Conservation (phyloP, 495 filamentous ascomycete genomes). For the Lasiosphaeria miniovina region DNA sequence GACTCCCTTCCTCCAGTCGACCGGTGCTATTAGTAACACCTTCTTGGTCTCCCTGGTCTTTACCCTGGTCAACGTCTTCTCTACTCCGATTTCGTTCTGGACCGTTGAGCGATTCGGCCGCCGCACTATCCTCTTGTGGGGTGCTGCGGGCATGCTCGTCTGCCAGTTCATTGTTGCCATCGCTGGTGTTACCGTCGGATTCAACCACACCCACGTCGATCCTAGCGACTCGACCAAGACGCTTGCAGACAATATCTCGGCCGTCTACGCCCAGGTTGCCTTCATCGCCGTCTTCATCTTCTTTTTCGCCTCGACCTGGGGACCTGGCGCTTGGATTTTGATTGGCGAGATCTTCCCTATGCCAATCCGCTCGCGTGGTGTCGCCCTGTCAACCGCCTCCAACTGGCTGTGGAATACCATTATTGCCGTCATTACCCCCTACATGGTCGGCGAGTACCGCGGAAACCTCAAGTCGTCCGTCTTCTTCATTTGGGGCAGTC, state of each 20-base stretch:
- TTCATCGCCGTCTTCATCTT: constrained; percentile 85
- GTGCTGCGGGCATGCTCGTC: constrained; percentile 74
- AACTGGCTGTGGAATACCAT: constrained; percentile 89
- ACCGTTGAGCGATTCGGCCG: constrained; percentile 80
- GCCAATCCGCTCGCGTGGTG: constrained; percentile 76
- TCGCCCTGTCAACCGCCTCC: constrained; percentile 74
- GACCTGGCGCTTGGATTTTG: constrained; percentile 76
- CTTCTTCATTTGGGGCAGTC: constrained; percentile 76
- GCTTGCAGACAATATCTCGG: constrained; percentile 53
- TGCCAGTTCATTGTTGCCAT: constrained; percentile 86
- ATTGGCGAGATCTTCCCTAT: constrained; percentile 87
- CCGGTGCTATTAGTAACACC: constrained; percentile 65
- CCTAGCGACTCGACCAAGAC: constrained; percentile 15
- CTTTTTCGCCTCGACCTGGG: constrained; percentile 79
- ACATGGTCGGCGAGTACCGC: constrained; percentile 62
- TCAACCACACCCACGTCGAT: constrained; percentile 35
- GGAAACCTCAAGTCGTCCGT: constrained; percentile 69
- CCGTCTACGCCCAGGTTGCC: constrained; percentile 64
- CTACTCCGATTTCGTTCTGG: constrained; percentile 78
- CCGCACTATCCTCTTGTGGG: constrained; percentile 76
- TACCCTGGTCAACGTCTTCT: constrained; percentile 80
- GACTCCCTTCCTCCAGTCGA: constrained; percentile 73
- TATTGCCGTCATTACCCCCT: constrained; percentile 73
- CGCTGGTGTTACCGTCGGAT: constrained; percentile 59
- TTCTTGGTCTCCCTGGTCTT: constrained; percentile 80